Conservation (phyloP, 2,329 filamentous ascomycete species). For the Neofusicoccum umdonicola region DNA sequence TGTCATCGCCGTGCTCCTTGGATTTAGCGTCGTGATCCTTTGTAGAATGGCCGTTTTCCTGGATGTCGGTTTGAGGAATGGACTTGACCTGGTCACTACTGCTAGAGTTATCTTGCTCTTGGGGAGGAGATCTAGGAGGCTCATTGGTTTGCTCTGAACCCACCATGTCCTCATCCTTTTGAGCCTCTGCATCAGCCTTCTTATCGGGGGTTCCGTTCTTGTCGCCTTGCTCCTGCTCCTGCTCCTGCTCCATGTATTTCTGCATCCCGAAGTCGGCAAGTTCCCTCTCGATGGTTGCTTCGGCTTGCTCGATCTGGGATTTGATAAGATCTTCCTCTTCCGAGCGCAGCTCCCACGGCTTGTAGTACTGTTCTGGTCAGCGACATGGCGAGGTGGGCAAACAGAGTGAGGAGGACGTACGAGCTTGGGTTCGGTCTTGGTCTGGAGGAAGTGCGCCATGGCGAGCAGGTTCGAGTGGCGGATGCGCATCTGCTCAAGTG, state of each 20-base stretch:
- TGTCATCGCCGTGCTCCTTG: slow-evolving; percentile 50
- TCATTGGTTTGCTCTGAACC: slow-evolving; percentile 23
- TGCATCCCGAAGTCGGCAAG: slow-evolving; percentile 58
- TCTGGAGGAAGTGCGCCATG: slow-evolving; percentile 70
- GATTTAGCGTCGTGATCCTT: slow-evolving; percentile 26
- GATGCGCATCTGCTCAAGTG: slow-evolving; percentile 62
- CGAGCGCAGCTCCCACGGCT: slow-evolving; percentile 72
- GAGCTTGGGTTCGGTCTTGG: slow-evolving; percentile 67
- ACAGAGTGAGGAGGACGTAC: slow-evolving; percentile 53
- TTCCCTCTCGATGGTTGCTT: slow-evolving; percentile 65
- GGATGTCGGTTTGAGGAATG: slow-evolving; percentile 21
- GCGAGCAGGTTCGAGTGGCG: slow-evolving; percentile 71
- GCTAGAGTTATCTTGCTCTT: slow-evolving; percentile 10
- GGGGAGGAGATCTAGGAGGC: slow-evolving; percentile 24
- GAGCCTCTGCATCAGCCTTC: background rate
- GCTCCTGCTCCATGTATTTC: slow-evolving; percentile 19
- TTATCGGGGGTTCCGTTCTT: background rate
- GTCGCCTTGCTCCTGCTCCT: slow-evolving; percentile 18
- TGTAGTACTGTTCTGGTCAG: slow-evolving; percentile 66
- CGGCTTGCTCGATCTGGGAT: slow-evolving; percentile 65
- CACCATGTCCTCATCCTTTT: slow-evolving; percentile 14
- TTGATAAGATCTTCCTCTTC: slow-evolving; percentile 70
- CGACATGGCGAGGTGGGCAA: background rate
- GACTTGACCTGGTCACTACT: slow-evolving; percentile 8
- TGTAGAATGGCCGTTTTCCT: slow-evolving; percentile 19